Percentiles rank a stretch among this genome's conserved stretches.
These are phyloP conservation scores for Orbilia brochopaga DNA, from an alignment of 2,329 filamentous ascomycete genomes.

Conservation along the genomic window DNA sequence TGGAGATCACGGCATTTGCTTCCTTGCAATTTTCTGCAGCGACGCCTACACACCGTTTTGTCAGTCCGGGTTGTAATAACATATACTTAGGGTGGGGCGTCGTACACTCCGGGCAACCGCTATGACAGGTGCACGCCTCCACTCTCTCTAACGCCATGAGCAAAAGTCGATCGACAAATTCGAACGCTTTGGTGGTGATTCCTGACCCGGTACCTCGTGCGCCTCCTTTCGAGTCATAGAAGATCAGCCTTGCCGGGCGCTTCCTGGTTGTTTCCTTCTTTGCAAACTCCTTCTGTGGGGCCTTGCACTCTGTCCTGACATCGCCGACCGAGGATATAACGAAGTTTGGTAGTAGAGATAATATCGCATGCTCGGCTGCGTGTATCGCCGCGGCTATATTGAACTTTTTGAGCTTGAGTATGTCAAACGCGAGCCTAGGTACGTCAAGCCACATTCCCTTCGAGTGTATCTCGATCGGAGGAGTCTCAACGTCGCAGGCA, in stretches of 20 bases:
- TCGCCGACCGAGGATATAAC: constrained; percentile 89
- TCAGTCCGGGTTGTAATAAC: constrained; percentile 16
- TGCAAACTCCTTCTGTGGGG: constrained; percentile 83
- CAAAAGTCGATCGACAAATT: constrained; percentile 74
- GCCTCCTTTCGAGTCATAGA: constrained; percentile 94
- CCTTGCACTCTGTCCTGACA: constrained; percentile 92
- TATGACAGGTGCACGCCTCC: constrained; percentile 74
- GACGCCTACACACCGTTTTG: constrained; percentile 28
- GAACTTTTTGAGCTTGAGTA: constrained; percentile 73
- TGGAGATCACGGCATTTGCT: constrained; percentile 45
- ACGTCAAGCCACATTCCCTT: constrained; percentile 98
- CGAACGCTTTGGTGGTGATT: constrained; percentile 90
- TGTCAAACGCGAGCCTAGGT: constrained; percentile 76
- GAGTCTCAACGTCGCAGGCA: constrained; percentile 90
- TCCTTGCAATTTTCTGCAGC: constrained; percentile 45
- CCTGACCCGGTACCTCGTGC: constrained; percentile 71
- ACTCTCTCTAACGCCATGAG: constrained; percentile 72
- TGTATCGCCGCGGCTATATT: constrained; percentile 91
- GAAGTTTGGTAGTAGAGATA: constrained; percentile 86
- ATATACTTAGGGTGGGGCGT: constrained; percentile 59
- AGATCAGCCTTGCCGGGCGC: constrained; percentile 83
- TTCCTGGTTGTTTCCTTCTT: constrained; percentile 73
- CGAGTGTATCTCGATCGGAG: constrained; percentile 80
- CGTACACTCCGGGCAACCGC: constrained; percentile 89
- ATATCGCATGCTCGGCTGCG: constrained; percentile 86